A percentile compares a stretch with the other conserved stretches of the same genome.
Evolutionary conservation across 495 filamentous ascomycete species (phyloP).

Genomic region (Zalerion maritima): DNA sequence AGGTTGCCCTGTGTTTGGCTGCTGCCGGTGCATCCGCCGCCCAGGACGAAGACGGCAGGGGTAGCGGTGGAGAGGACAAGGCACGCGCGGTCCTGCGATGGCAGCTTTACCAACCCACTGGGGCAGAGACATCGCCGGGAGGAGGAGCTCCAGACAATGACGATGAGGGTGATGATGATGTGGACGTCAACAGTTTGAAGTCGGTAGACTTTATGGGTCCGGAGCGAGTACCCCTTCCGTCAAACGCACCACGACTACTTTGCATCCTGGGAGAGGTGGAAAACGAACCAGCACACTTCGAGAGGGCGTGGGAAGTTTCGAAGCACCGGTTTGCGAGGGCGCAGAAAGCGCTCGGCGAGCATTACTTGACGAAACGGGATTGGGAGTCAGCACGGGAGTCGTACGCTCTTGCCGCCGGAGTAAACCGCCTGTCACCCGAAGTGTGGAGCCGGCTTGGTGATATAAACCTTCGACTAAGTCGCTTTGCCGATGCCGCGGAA

Average conservation of each 20-base stretch:
- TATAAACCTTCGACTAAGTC: slow-evolving; percentile 58
- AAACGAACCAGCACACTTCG: slow-evolving; percentile 54
- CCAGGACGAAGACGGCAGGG: slow-evolving; percentile 44
- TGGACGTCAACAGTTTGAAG: slow-evolving; percentile 34
- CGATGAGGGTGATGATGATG: slow-evolving; percentile 27
- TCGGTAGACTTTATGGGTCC: slow-evolving; percentile 39
- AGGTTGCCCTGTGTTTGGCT: slow-evolving; percentile 74
- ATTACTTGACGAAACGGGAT: slow-evolving; percentile 49
- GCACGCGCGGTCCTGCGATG: slow-evolving; percentile 58
- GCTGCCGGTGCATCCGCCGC: slow-evolving; percentile 37
- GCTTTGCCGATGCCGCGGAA: slow-evolving; percentile 70
- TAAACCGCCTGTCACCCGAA: slow-evolving; percentile 65
- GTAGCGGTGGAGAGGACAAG: slow-evolving; percentile 52
- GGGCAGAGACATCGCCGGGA: slow-evolving; percentile 11
- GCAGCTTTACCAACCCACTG: slow-evolving; percentile 56
- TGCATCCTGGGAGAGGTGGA: slow-evolving; percentile 92
- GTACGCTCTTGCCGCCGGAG: slow-evolving; percentile 58
- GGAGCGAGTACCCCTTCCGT: slow-evolving; percentile 52
- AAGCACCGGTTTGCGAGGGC: slow-evolving; percentile 68
- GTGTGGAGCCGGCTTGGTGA: slow-evolving; percentile 88
- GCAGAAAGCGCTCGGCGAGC: slow-evolving; percentile 70
- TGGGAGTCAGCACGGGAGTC: slow-evolving; percentile 58
- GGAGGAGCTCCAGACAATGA: slow-evolving; percentile 31
- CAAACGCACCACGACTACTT: slow-evolving; percentile 75
- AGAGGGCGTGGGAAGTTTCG: slow-evolving; percentile 81